Evolutionary conservation across 495 filamentous ascomycete genomes (phyloP), one percentile per base, ranked within the genome.

Genomic region (Penicillium nucicola): DNA sequence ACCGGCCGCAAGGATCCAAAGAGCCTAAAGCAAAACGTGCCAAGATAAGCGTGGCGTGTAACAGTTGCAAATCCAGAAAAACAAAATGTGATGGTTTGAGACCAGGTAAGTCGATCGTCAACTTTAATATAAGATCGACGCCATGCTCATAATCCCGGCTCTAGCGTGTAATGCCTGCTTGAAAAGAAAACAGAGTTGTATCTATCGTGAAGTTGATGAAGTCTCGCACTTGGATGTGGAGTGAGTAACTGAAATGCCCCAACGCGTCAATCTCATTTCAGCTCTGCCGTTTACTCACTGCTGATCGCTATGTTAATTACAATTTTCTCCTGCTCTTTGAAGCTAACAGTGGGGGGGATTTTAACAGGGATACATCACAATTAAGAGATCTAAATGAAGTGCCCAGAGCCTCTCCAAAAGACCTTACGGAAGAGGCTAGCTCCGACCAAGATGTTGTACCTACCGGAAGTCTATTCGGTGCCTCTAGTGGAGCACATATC

Each of bases 151-250:
- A 8, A 11, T 40, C 33, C 5, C 13, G 13, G 8, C 28, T 11
- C 23, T 52, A 56, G 53, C 51, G 33, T 56, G 53, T 23, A 48
- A 48, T 17, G 37, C 53, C 13, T 56, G 53, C 9, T 51, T 48
- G 1, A 56, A 47, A 20, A 37, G 53, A 15, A 56, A 43, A 50
- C 42, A 18, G 12, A 41, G 1, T 13, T 50, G 46, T 41, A 2
- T 34, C 22, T 49, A 49, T 32, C 37, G 46, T 5, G 36, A 42
- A 25, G 28, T 25, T 22, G 46, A 49, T 8, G 13, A 30, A 31
- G 25, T 15, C 28, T 34, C 36, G 20, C 31, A n/a, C 4, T 41
- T 14, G 28, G 23, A 4, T 18, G 14, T 14, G 2, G 12, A 19
- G 40, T 42, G 17, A 42, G 40, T 42, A n/a, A 17, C 18, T 5